Base-by-base conservation (phyloP, 257 asterid species). In the Leptodermis oblonga region DNA sequence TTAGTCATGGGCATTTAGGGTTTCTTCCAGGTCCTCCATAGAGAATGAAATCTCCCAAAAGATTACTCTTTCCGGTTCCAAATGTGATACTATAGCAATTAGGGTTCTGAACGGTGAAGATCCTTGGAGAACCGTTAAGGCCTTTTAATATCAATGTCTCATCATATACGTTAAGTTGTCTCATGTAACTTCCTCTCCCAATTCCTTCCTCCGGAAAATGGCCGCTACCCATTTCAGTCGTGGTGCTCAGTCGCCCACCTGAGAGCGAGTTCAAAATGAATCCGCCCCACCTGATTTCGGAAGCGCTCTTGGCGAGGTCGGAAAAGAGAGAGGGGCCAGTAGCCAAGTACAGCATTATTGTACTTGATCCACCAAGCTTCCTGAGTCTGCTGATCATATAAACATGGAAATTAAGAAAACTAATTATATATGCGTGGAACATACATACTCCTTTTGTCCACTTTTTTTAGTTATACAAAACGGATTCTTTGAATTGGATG, bases 151-250 rank as follows among this genome's bases (percentile, higher is more conserved):
- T 70, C 62, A 69, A 63, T 17, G 71, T 63, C 20, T 31, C 22
- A 60, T 66, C 76, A 23, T 59, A 36, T 25, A 68, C 56, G 34
- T 70, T 49, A 41, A 70, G 73, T 15, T 65, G 65, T 42, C 65
- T 55, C 23, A 76, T 42, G 26, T 54, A 76, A 31, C 79, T 67
- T 6, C 72, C 74, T 52, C 68, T 46, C 10, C 69, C 48, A 5
- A 70, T 63, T 2, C 64, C 64, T 58, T 70, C 76, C 48, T 37
- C 69, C 1, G 76, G 76, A 41, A 70, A 76, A 33, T 60, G 79
- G 15, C 76, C 79, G 41, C 79, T 70, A 15, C 76, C 79, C 79
- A 68, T 68, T 28, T 69, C 74, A 4, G 78, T 74, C 0, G 70
- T 18, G 13, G 78, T 74, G 31, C 31, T 39, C 39, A 64, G 78